Percentiles rank a stretch among this genome's conserved stretches.
These are phyloP conservation scores for Diddensiella transvaalensis DNA, from an alignment of 805 yeast genomes.

Conservation along the genomic window DNA sequence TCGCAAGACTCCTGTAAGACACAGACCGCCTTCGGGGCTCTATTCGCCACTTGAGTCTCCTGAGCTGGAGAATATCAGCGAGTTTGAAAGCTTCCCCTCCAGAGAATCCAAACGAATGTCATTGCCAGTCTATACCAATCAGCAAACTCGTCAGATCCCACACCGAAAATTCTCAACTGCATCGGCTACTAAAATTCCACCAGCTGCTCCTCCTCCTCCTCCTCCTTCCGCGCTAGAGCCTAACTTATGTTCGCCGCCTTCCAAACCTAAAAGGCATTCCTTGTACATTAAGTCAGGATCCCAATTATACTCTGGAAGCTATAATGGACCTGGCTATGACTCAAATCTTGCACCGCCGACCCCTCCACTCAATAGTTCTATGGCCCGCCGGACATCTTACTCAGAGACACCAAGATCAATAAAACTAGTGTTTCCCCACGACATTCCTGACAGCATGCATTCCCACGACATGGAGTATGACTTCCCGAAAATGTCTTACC, in stretches of 20 bases:
- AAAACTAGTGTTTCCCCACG: constrained; percentile 1
- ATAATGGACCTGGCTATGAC: constrained; percentile 1
- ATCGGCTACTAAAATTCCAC: background rate
- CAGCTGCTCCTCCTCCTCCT: background rate
- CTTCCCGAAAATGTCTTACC: background rate
- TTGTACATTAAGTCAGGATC: constrained; percentile 16
- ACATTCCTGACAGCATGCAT: background rate
- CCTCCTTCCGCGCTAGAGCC: constrained; percentile 1
- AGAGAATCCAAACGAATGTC: background rate
- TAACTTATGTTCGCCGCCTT: constrained; percentile 3
- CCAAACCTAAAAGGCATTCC: constrained; percentile 17
- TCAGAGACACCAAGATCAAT: constrained; percentile 3
- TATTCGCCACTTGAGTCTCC: background rate
- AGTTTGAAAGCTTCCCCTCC: too few species aligned
- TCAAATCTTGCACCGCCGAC: background rate
- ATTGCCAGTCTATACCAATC: background rate
- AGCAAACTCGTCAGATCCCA: too few species aligned
- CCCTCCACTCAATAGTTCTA: too few species aligned
- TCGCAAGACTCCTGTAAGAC: background rate
- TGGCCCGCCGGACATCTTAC: too few species aligned
- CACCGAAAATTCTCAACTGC: background rate
- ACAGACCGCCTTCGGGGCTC: background rate
- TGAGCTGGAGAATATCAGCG: background rate
- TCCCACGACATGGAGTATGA: constrained; percentile 6
- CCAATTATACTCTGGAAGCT: constrained; percentile 6